Percentiles rank a stretch among this genome's conserved stretches.
phyloP scores from a whole-genome alignment of 2,329 filamentous ascomycete species.

The Hysterium pulicare region DNA sequence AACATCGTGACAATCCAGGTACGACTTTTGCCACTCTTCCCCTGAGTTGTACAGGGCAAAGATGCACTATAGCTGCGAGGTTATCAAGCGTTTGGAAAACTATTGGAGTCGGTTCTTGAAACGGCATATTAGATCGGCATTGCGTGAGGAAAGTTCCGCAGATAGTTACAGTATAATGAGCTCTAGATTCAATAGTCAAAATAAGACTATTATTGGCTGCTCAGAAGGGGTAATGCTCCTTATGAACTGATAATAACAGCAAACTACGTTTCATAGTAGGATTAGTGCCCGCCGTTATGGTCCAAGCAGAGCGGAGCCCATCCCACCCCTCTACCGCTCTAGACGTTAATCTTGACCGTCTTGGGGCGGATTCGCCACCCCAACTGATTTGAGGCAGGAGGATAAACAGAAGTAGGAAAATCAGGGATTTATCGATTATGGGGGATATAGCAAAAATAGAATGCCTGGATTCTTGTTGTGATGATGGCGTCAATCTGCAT shows the following conservation, averaged over 20 bases:
- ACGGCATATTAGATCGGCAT: too few relatives aligned
- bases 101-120: too few relatives aligned
- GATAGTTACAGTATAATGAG: too few relatives aligned
- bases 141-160: too few relatives aligned
- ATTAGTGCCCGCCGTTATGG: not conserved
- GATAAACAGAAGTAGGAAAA: not conserved
- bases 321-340: not conserved
- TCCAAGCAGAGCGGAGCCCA: not conserved
- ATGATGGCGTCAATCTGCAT: not conserved
- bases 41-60: too few relatives aligned
- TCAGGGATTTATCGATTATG: not conserved
- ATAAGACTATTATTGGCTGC: too few relatives aligned
- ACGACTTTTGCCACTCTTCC: too few relatives aligned
- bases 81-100: too few relatives aligned
- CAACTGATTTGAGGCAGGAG: not conserved
- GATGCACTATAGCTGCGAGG: too few relatives aligned
- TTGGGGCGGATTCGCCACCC: not conserved
- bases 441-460: not conserved
- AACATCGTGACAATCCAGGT: too few relatives aligned
- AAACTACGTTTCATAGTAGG: not conserved
- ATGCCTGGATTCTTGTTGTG: not conserved
- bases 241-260: not conserved
- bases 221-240: not conserved
- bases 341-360: not conserved
- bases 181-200: too few relatives aligned